Evolutionary conservation across 805 yeast species (phyloP).

Genomic region (Starmerella asiatica): DNA sequence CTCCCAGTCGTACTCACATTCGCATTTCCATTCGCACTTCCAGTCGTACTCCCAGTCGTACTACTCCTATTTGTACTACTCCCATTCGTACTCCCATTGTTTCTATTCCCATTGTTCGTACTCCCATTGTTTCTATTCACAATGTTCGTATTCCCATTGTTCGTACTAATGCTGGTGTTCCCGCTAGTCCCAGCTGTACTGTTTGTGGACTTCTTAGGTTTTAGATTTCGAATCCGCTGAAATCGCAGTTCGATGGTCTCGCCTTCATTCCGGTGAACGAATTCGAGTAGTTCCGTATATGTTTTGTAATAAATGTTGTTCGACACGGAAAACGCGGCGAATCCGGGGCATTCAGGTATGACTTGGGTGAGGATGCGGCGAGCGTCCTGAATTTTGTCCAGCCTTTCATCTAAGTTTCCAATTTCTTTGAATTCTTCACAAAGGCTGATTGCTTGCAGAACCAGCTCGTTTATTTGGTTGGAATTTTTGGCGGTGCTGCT

Average conservation of each 20-base stretch:
- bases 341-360: conserved; percentile 13
- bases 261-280: conserved; percentile 8
- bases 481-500: too few species aligned
- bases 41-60: too few species aligned
- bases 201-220: too few species aligned
- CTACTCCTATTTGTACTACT: conserved; percentile 1
- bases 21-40: too few species aligned
- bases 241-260: conserved; percentile 13
- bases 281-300: conserved; percentile 3
- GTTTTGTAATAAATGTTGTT: conserved; percentile 9
- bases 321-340: conserved; percentile 1
- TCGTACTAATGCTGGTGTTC: neutral
- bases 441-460: conserved; percentile 8
- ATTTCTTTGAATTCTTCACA: conserved; percentile 10
- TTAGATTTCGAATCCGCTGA: conserved; percentile 12
- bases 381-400: conserved; percentile 6
- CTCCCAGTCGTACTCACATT: conserved; percentile 5
- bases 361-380: conserved; percentile 5
- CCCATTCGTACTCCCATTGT: conserved; percentile 1
- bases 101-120: neutral
- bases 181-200: neutral
- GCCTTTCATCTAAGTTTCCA: conserved; percentile 1
- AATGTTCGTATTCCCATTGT: neutral
- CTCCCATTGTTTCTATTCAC: neutral
- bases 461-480: conserved; percentile 8